A percentile compares a stretch with the other conserved stretches of the same genome.
These are phyloP conservation scores for Tuber borchii DNA, from an alignment of 495 filamentous ascomycete species.

Conservation along the genomic window DNA sequence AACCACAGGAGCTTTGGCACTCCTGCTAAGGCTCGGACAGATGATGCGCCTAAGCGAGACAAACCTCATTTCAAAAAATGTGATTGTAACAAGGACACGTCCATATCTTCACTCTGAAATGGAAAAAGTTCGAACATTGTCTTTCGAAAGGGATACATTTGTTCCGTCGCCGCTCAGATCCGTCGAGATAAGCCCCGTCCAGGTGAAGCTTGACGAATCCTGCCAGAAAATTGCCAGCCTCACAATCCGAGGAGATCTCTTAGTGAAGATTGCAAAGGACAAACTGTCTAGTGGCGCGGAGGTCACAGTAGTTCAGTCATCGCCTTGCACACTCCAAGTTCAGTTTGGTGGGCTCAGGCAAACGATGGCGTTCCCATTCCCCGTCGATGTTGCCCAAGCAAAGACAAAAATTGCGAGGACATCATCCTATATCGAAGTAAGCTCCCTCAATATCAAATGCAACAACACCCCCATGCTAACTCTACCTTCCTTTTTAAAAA, in stretches of 20 bases:
- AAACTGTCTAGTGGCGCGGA: constrained; percentile 17
- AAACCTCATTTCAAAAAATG: constrained; percentile 24
- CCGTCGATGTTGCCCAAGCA: constrained; percentile 32
- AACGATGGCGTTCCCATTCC: constrained; percentile 42
- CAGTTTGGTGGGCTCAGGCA: constrained; percentile 18
- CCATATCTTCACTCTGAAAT: constrained; percentile 27
- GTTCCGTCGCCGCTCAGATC: constrained; percentile 2
- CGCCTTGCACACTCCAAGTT: constrained; percentile 37
- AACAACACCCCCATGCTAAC: neutral
- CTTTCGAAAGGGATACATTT: constrained; percentile 5
- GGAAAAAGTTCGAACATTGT: constrained; percentile 13
- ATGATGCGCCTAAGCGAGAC: constrained; percentile 12
- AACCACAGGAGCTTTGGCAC: neutral
- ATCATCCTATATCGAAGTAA: constrained; percentile 44
- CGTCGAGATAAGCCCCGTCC: constrained; percentile 11
- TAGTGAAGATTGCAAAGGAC: constrained; percentile 23
- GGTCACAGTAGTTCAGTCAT: constrained; percentile 37
- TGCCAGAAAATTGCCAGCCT: constrained; percentile 18
- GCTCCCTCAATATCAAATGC: neutral
- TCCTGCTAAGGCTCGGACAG: constrained; percentile 12
- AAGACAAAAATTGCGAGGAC: constrained; percentile 44
- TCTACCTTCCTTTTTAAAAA: neutral
- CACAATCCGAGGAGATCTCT: constrained; percentile 30
- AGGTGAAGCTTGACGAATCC: constrained; percentile 13
- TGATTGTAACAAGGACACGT: constrained; percentile 21